Evolutionary conservation across 805 yeast species (phyloP).

Genomic region (Kregervanrija pseudodelftensis): DNA sequence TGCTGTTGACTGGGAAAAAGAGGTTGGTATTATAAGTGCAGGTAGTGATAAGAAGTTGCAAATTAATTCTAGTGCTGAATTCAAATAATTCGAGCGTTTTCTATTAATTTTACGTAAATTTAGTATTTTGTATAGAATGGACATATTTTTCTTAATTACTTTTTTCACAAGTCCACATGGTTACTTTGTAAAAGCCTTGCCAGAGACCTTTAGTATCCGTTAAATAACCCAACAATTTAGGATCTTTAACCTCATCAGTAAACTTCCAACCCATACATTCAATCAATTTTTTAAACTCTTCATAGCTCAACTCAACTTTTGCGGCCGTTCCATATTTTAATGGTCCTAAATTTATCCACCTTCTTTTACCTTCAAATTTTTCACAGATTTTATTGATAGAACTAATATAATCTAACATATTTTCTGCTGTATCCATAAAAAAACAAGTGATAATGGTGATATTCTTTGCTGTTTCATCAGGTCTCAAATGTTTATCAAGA

Average conservation of each 20-base stretch:
- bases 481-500: constrained; percentile 16
- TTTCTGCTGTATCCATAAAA: constrained; percentile 90
- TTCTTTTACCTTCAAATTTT: constrained; percentile 29
- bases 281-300: constrained; percentile 58
- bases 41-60: constrained; percentile 93
- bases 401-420: constrained; percentile 67
- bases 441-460: constrained; percentile 61
- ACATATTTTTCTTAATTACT: not conserved
- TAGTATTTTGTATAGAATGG: not conserved
- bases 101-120: not conserved
- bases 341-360: constrained; percentile 92
- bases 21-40: constrained; percentile 82
- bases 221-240: constrained; percentile 49
- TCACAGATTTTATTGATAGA: constrained; percentile 42
- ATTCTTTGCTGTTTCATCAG: constrained; percentile 27
- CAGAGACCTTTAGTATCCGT: constrained; percentile 63
- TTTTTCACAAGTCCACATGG: constrained; percentile 41
- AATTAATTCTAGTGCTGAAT: constrained; percentile 43
- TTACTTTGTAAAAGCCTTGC: constrained; percentile 71
- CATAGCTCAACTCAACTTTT: constrained; percentile 60
- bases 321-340: constrained; percentile 87
- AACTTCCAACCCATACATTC: constrained; percentile 57
- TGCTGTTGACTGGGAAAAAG: constrained; percentile 76
- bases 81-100: constrained; percentile 10
- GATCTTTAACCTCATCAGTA: constrained; percentile 25